Evolutionary conservation across 805 yeast genomes (phyloP).

Genomic region (Suhomyces emberorum): DNA sequence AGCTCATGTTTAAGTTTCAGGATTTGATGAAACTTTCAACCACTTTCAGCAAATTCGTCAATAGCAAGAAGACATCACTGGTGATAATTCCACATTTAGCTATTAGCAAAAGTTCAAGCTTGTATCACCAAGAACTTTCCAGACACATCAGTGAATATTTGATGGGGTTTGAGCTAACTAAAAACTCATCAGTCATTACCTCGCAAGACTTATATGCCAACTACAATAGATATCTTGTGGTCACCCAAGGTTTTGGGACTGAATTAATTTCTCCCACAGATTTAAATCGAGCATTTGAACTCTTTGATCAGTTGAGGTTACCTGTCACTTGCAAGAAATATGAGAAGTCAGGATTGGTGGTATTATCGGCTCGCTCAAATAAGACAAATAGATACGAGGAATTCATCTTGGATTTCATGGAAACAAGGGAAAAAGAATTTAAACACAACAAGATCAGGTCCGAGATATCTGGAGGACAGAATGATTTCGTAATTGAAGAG

Average conservation of each 20-base stretch:
- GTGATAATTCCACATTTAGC: constrained; percentile 30
- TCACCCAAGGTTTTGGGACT: constrained; percentile 47
- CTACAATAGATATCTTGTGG: constrained; percentile 34
- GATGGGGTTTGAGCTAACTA: constrained; percentile 26
- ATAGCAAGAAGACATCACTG: not conserved
- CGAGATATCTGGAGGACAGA: constrained; percentile 16
- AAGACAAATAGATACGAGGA: constrained; percentile 24
- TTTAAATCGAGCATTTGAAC: constrained; percentile 55
- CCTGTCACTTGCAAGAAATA: constrained; percentile 46
- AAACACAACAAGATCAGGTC: constrained; percentile 21
- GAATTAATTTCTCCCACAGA: constrained; percentile 71
- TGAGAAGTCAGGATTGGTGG: constrained; percentile 32
- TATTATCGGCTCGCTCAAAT: constrained; percentile 24
- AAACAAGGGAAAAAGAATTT: constrained; percentile 21
- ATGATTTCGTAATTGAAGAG: constrained; percentile 16
- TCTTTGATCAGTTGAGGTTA: constrained; percentile 54
- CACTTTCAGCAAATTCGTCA: constrained; percentile 27
- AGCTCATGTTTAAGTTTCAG: constrained; percentile 72
- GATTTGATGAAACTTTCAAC: constrained; percentile 60
- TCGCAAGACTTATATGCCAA: constrained; percentile 41
- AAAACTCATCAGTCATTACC: constrained; percentile 36
- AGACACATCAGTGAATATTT: constrained; percentile 77
- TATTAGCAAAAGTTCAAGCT: constrained; percentile 29
- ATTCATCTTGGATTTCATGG: constrained; percentile 23
- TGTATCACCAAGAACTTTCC: constrained; percentile 66